Base-by-base conservation (phyloP, 2,329 filamentous ascomycete species). In the Paecilomyces sp. region DNA sequence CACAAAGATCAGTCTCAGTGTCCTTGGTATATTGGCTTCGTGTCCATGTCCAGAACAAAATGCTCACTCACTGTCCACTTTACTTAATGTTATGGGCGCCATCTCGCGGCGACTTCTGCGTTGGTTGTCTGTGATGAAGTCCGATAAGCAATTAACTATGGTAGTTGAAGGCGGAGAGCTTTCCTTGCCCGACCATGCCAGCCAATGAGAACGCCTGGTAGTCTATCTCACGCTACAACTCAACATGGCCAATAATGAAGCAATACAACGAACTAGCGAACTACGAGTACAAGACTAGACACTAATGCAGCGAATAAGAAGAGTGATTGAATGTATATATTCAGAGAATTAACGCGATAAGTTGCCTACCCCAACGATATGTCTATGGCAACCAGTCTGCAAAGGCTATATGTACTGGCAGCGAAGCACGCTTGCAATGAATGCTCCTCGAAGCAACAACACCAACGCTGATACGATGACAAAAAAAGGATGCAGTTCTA, bases 81-180 rank as follows among this genome's bases (percentile, higher is more conserved):
- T 68, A 59, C 65, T 71, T 55, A 75, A 62, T 11, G 68, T 69
- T 54, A 73, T 64, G 30, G 73, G 73, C 22, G 73, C 73, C 74
- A 76, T 76, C 53, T 22, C 22, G 50, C 36, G 31, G 31, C 7
- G n/a, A 54, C 13, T 22, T 54, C 30, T 58, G 28, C 13, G 25
- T 24, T 22, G 22, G 24, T 53, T 30, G 51, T 30, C 24, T 22
- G 7, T 53, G 22, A 28, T 28, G 9, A 25, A 30, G 22, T 30
- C 22, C 28, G 47, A 24, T 33, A 11, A 33, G 25, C 11, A 9
- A 33, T 12, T 33, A 9, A 31, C 30, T 31, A 9, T n/a, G 12
- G 7, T 18, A 47, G 4, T 18, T 3, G 41, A 47, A 8, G 7
- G 41, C 41, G n/a, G 41, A 47, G 41, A 47, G 41, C 41, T 47